Conservation (phyloP, 768 basidiomycete species). For the Suillus americanus region DNA sequence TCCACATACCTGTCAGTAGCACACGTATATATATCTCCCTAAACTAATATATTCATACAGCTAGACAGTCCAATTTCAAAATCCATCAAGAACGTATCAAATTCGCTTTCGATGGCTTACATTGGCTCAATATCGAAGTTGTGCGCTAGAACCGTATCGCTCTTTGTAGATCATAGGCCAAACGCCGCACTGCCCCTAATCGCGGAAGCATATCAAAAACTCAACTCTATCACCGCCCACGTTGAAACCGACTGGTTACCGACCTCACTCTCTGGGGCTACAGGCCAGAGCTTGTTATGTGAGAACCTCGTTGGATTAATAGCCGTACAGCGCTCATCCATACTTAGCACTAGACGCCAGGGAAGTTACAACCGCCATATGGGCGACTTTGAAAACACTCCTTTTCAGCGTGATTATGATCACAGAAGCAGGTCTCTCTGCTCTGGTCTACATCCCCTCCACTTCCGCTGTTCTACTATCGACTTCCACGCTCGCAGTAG, state of each 20-base stretch:
- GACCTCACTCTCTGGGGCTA: slow-evolving; percentile 32
- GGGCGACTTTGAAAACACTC: slow-evolving; percentile 71
- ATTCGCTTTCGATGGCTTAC: slow-evolving; percentile 36
- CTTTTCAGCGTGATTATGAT: slow-evolving; percentile 77
- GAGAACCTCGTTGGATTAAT: slow-evolving; percentile 3
- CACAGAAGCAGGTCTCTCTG: slow-evolving; percentile 56
- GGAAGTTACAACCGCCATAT: slow-evolving; percentile 49
- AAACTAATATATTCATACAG: slow-evolving; percentile 20
- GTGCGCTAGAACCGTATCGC: slow-evolving; percentile 33
- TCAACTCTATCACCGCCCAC: slow-evolving; percentile 37
- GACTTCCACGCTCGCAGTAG: slow-evolving; percentile 51
- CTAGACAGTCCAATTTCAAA: slow-evolving; percentile 33
- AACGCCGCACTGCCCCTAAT: slow-evolving; percentile 27
- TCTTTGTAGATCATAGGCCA: slow-evolving; percentile 35
- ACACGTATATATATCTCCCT: neutral
- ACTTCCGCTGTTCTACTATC: slow-evolving; percentile 25
- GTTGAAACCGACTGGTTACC: slow-evolving; percentile 50
- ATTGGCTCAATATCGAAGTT: slow-evolving; percentile 43
- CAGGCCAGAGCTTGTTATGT: slow-evolving; percentile 14
- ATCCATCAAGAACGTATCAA: slow-evolving; percentile 32
- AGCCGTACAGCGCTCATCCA: slow-evolving; percentile 6
- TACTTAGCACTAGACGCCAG: slow-evolving; percentile 43
- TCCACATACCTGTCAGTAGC: slow-evolving; percentile 19
- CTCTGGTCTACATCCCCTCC: slow-evolving; percentile 53
- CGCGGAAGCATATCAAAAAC: slow-evolving; percentile 27